Evolutionary conservation across 83 land plant genomes (phyloP).

Genomic region (Isoetes engelmannii): DNA sequence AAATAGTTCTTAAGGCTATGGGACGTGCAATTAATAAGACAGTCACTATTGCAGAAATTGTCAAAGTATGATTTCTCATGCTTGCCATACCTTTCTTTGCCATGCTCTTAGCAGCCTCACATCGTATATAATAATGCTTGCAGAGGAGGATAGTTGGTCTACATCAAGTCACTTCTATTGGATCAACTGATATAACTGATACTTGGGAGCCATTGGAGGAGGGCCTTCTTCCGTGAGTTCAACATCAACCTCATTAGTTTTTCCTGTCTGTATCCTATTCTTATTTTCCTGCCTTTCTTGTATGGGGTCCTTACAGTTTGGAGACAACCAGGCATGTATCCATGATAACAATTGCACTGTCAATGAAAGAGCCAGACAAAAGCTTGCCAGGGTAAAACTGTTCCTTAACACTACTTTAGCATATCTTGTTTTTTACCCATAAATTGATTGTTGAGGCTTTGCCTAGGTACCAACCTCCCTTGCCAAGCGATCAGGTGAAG

Average conservation of each 20-base stretch:
- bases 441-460: background rate
- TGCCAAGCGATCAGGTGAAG: conserved; percentile 72
- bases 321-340: conserved; percentile 94
- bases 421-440: background rate
- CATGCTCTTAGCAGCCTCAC: no score
- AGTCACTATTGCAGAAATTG: conserved; percentile 68
- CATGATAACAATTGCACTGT: conserved; percentile 75
- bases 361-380: conserved; percentile 68
- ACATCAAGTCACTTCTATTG: conserved; percentile 73
- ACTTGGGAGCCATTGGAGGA: conserved; percentile 93
- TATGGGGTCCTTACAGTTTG: conserved; percentile 35
- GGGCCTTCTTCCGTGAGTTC: conserved; percentile 86
- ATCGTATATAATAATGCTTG: background rate
- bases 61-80: conserved; percentile 40
- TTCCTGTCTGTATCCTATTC: background rate
- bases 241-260: background rate
- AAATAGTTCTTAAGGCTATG: conserved; percentile 80
- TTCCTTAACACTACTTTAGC: background rate
- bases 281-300: background rate
- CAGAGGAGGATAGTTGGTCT: conserved; percentile 91
- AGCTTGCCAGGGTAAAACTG: conserved; percentile 53
- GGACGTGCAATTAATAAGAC: conserved; percentile 86
- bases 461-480: conserved; percentile 68
- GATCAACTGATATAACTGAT: conserved; percentile 82
- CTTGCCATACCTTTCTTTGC: background rate